A percentile compares a stretch with the other conserved stretches of the same genome.
These are phyloP conservation scores for Drechslerella dactyloides DNA, from an alignment of 2,329 filamentous ascomycete species.

Conservation along the genomic window DNA sequence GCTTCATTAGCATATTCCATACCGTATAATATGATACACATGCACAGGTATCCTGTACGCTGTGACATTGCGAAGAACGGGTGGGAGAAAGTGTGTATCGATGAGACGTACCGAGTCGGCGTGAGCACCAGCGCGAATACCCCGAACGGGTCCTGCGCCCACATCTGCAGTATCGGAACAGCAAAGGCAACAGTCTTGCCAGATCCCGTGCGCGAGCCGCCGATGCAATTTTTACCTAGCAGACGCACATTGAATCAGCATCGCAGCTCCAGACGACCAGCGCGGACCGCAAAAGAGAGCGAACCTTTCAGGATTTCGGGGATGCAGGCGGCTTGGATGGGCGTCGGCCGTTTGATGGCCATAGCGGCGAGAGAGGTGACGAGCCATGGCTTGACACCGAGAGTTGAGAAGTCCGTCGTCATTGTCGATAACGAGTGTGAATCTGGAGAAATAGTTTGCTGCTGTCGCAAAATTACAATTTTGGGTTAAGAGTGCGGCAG, in stretches of 20 bases:
- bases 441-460: slow-evolving; percentile 6
- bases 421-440: slow-evolving; percentile 17
- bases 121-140: slow-evolving; percentile 91
- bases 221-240: slow-evolving; percentile 81
- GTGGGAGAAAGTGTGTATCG: not conserved
- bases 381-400: slow-evolving; percentile 84
- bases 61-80: no score
- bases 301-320: slow-evolving; percentile 80
- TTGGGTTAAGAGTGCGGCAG: slow-evolving; percentile 6
- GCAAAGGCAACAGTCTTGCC: slow-evolving; percentile 98
- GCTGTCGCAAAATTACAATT: slow-evolving; percentile 39
- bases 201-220: slow-evolving; percentile 90
- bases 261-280: no score
- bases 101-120: slow-evolving; percentile 70
- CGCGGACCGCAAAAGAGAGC: not conserved
- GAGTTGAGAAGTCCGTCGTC: slow-evolving; percentile 69
- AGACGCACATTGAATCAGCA: not conserved
- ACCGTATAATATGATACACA: no score
- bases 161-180: slow-evolving; percentile 89
- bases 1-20: not conserved
- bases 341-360: slow-evolving; percentile 86
- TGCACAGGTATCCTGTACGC: no score
- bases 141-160: slow-evolving; percentile 87
- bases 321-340: slow-evolving; percentile 91
- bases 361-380: slow-evolving; percentile 76